Evolutionary conservation across 208 protist species (phyloP), one percentile per base, ranked within the genome.

Genomic region (Trypanosoma platydactyli): DNA sequence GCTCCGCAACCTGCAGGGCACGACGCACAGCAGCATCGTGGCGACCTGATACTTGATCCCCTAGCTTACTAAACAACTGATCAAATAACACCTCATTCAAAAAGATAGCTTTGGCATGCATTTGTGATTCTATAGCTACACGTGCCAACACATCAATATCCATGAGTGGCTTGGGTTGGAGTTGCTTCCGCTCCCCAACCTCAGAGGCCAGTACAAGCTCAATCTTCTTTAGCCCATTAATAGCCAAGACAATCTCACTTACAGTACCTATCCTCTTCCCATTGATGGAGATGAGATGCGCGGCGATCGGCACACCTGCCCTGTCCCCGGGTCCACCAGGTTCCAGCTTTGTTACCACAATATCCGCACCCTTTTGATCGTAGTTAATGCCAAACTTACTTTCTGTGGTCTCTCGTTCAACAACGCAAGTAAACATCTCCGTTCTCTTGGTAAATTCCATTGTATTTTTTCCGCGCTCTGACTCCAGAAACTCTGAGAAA

Each of bases 311-410:
- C 12, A 96, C 88, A 4, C 83, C 79, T 22, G 88, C 86, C 24
- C 76, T 70, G 7, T 66, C 77, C 18, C 91, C 91, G 5, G 91
- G 81, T 27, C 87, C 85, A 60, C 87, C 79, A 0, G 87, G 81
- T 0, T 85, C 80, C 15, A 96, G 61, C 69, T 92, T 91, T n/a
- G 90, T 92, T 35, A 96, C 88, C 18, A 91, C 75, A 48, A 96
- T 81, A 33, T 83, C 87, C 25, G 66, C 66, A 13, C 38, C 63
- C 46, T 89, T 78, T 64, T 92, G 80, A 67, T 96, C 90, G 62
- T 96, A 96, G 71, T 91, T 96, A 64, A 96, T 96, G 57, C 90
- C 87, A 64, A 96, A 96, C 69, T 94, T 96, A 48, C 79, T 70
- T 12, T 77, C 51, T 1, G 49, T n/a, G 27, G 68, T 69, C 33